Percentiles rank a stretch among this genome's conserved stretches.
phyloP scores from a whole-genome alignment of 163 green algal species.

The Chlamydomonas reinhardtii region DNA sequence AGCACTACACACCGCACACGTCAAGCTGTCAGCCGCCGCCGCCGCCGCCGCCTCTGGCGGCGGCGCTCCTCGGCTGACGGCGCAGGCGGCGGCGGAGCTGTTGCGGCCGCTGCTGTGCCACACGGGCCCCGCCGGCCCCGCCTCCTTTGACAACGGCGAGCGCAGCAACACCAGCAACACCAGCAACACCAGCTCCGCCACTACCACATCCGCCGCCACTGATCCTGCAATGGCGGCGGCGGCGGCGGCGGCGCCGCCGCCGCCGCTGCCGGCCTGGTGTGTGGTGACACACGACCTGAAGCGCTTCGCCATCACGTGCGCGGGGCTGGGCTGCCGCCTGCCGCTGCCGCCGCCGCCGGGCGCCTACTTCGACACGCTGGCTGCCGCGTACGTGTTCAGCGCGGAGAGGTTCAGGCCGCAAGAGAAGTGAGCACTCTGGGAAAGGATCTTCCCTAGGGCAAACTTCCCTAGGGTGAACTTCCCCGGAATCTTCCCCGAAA shows the following conservation, averaged over 20 bases:
- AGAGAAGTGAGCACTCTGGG: too few relatives aligned
- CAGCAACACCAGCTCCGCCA: too few relatives aligned
- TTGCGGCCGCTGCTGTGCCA: neutral
- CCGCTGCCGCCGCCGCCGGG: neutral
- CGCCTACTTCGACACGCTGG: constrained; percentile 10
- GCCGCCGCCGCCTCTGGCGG: too few relatives aligned
- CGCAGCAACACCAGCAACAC: too few relatives aligned
- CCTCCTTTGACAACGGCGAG: too few relatives aligned
- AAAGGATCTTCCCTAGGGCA: too few relatives aligned
- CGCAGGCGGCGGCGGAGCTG: neutral
- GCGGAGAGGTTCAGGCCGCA: neutral
- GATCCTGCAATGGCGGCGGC: too few relatives aligned
- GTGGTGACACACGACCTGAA: constrained; percentile 14
- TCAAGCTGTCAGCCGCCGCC: neutral
- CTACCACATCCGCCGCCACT: too few relatives aligned
- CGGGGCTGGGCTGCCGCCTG: neutral
- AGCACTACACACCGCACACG: neutral
- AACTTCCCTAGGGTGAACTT: too few relatives aligned
- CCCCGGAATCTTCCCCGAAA: too few relatives aligned
- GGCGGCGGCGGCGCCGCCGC: too few relatives aligned
- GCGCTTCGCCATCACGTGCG: neutral
- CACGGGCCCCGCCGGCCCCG: neutral
- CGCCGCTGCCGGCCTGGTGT: neutral
- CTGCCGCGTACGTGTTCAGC: neutral
- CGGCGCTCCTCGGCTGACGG: neutral